These are phyloP conservation scores for Theileria equi DNA, from an alignment of 169 alveolate genomes.

Conservation along the genomic window DNA sequence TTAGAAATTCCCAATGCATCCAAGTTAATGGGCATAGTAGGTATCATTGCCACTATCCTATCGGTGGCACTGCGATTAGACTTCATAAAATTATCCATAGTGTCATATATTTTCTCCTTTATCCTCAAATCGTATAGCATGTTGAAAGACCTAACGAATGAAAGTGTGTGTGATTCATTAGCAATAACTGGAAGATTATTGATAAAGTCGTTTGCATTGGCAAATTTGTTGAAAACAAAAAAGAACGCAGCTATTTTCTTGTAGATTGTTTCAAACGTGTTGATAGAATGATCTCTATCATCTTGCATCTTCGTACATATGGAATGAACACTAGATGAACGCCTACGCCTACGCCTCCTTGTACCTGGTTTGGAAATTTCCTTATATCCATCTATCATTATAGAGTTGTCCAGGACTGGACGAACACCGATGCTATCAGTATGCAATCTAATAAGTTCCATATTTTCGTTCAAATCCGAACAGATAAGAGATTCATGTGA, in stretches of 20 bases:
- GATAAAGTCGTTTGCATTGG: not conserved
- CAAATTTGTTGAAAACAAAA: slow-evolving; percentile 40
- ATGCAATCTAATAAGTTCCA: slow-evolving; percentile 20
- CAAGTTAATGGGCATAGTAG: slow-evolving; percentile 16
- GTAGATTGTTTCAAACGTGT: slow-evolving; percentile 30
- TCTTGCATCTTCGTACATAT: not conserved
- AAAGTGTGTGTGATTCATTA: not conserved
- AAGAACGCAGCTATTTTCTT: slow-evolving; percentile 54
- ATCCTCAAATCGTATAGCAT: slow-evolving; percentile 34
- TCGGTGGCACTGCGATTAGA: slow-evolving; percentile 32
- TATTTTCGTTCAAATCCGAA: slow-evolving; percentile 10
- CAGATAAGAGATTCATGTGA: slow-evolving; percentile 27
- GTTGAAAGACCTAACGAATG: slow-evolving; percentile 11
- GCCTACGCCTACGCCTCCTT: not conserved
- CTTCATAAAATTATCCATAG: slow-evolving; percentile 33
- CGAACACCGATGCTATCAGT: not conserved
- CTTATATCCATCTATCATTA: slow-evolving; percentile 14
- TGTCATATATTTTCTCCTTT: slow-evolving; percentile 16
- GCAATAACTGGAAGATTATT: slow-evolving; percentile 8
- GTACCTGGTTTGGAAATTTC: slow-evolving; percentile 1
- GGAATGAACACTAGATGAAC: slow-evolving; percentile 23
- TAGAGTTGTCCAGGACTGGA: slow-evolving; percentile 15
- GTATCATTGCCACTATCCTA: slow-evolving; percentile 50
- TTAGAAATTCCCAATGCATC: slow-evolving; percentile 21
- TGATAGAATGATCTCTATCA: not conserved